Conservation (phyloP, 129 eudicot genomes). For the Chrysanthemum lavandulifolium region DNA sequence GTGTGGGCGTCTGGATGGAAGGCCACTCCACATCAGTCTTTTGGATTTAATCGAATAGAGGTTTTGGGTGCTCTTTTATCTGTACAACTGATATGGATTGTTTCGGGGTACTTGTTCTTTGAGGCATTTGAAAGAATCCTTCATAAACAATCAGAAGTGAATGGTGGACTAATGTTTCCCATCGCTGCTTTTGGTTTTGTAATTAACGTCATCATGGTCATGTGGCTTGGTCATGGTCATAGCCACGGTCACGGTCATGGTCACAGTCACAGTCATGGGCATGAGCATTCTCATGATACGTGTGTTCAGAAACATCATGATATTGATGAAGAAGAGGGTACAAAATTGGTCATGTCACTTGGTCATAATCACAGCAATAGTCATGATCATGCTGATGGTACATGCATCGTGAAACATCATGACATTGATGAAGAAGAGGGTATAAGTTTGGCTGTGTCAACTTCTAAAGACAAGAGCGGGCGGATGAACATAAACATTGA, state of each 20-base stretch:
- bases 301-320: not conserved
- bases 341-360: not conserved
- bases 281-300: slow-evolving; percentile 13
- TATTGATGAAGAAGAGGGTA: slow-evolving; percentile 13
- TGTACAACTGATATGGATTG: slow-evolving; percentile 69
- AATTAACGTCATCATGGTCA: slow-evolving; percentile 56
- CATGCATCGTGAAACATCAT: slow-evolving; percentile 5
- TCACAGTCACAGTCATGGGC: slow-evolving; percentile 48
- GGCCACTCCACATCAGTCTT: slow-evolving; percentile 58
- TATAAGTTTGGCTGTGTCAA: slow-evolving; percentile 31
- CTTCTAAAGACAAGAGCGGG: slow-evolving; percentile 25
- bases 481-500: slow-evolving; percentile 55
- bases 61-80: slow-evolving; percentile 68
- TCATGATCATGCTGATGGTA: slow-evolving; percentile 18
- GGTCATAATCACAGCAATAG: slow-evolving; percentile 14
- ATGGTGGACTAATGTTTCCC: slow-evolving; percentile 63
- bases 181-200: slow-evolving; percentile 70
- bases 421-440: slow-evolving; percentile 36
- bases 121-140: slow-evolving; percentile 60
- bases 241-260: slow-evolving; percentile 34
- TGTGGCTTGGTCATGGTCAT: slow-evolving; percentile 63
- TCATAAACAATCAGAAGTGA: slow-evolving; percentile 43
- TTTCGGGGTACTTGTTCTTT: slow-evolving; percentile 61
- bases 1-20: slow-evolving; percentile 71
- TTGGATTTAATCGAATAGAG: slow-evolving; percentile 76